Evolutionary conservation across 2,329 filamentous ascomycete species (phyloP).

Genomic region (Sarocladiaceae sp.): DNA sequence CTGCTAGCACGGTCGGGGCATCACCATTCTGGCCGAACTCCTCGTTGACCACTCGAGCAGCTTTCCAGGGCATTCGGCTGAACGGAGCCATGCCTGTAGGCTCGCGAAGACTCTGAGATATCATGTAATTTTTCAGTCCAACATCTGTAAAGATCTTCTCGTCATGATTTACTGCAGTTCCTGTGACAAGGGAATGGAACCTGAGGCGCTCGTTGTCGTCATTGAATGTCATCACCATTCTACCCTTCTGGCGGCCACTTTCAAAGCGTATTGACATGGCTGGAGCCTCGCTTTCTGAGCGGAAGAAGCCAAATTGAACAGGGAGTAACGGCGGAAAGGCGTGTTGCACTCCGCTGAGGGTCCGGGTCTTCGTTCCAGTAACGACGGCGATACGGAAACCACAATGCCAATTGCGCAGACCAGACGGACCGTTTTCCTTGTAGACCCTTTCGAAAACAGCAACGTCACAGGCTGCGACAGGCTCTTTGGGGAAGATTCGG

Average conservation of each 20-base stretch:
- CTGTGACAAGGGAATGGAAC: conserved; percentile 70
- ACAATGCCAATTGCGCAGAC: conserved; percentile 67
- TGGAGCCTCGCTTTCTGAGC: conserved; percentile 65
- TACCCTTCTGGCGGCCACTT: conserved; percentile 60
- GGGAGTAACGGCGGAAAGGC: conserved; percentile 61
- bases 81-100: conserved; percentile 46
- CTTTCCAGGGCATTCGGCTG: conserved; percentile 58
- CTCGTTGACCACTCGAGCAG: conserved; percentile 67
- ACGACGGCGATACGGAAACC: conserved; percentile 77
- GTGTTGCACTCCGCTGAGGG: conserved; percentile 72
- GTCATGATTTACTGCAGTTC: conserved; percentile 61
- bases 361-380: conserved; percentile 73
- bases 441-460: conserved; percentile 69
- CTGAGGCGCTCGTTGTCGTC: conserved; percentile 66
- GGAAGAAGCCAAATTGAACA: conserved; percentile 73
- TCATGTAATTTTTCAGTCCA: conserved; percentile 59
- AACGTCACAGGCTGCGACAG: conserved; percentile 66
- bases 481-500: conserved; percentile 70
- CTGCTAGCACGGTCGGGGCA: conserved; percentile 67
- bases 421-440: conserved; percentile 67
- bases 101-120: conserved; percentile 50
- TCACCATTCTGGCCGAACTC: conserved; percentile 58
- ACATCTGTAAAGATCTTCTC: conserved; percentile 71
- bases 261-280: conserved; percentile 68
- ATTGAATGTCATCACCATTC: conserved; percentile 73